These are phyloP conservation scores for Rhynchospora breviuscula DNA, from an alignment of 176 grass and related monocot genomes.

Conservation along the genomic window DNA sequence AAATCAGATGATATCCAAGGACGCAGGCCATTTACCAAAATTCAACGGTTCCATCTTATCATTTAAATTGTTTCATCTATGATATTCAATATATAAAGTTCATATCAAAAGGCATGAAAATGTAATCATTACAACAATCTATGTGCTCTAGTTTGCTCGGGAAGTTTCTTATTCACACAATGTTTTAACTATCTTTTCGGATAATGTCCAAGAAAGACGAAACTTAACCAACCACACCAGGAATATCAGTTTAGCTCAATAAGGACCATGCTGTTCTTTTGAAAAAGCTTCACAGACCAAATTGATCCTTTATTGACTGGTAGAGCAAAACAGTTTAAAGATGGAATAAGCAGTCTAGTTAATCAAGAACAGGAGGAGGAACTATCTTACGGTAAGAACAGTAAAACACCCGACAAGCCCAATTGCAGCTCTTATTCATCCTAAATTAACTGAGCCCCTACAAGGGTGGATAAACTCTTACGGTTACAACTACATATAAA, in stretches of 20 bases:
- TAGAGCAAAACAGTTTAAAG: background rate
- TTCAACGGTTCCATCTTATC: background rate
- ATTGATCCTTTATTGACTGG: background rate
- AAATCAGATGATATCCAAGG: background rate
- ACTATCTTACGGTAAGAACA: background rate
- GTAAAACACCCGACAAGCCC: background rate
- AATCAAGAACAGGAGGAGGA: background rate
- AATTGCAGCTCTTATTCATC: background rate
- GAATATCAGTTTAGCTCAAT: background rate
- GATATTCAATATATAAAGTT: background rate
- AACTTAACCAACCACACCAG: background rate
- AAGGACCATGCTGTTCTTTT: background rate
- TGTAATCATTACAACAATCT: background rate
- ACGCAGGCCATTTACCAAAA: background rate
- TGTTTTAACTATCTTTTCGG: constrained; percentile 2
- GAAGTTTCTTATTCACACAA: background rate
- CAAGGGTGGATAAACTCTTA: background rate
- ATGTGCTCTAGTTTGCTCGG: background rate
- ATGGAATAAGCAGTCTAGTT: background rate
- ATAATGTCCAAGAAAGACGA: background rate
- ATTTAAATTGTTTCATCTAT: constrained; percentile 2
- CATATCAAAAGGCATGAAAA: too few relatives aligned
- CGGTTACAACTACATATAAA: background rate
- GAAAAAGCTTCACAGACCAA: background rate
- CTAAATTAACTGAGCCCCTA: background rate